These are phyloP conservation scores for Amphicarpaea edgeworthii DNA, from an alignment of 306 rosid genomes.

Conservation along the genomic window DNA sequence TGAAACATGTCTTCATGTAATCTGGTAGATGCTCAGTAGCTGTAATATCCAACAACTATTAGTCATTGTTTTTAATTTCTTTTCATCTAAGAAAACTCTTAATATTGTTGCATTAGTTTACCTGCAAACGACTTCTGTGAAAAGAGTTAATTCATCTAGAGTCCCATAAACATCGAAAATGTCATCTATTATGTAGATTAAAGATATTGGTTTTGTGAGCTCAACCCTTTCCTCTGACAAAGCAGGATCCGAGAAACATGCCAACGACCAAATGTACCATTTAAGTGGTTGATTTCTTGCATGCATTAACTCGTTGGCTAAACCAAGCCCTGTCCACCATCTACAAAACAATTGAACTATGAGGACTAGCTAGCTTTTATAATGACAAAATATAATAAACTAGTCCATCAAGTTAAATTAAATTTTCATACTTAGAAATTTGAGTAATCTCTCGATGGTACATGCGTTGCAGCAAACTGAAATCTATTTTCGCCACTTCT, in stretches of 20 bases:
- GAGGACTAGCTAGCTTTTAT: neutral
- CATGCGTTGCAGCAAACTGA: conserved; percentile 40
- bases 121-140: conserved; percentile 67
- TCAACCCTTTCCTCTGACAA: conserved; percentile 66
- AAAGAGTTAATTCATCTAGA: conserved; percentile 60
- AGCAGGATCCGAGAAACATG: conserved; percentile 57
- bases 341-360: conserved; percentile 26
- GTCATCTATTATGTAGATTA: conserved; percentile 74
- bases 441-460: conserved; percentile 57
- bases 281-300: conserved; percentile 76
- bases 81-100: neutral
- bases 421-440: conserved; percentile 32
- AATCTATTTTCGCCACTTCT: conserved; percentile 59
- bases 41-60: conserved; percentile 33
- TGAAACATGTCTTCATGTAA: conserved; percentile 66
- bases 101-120: conserved; percentile 30
- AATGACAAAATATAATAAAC: neutral
- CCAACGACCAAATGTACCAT: conserved; percentile 75
- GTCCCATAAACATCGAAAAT: conserved; percentile 74
- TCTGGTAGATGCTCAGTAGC: conserved; percentile 57
- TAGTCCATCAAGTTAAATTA: neutral
- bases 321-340: conserved; percentile 75
- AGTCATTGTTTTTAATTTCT: neutral
- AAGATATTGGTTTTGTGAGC: conserved; percentile 71
- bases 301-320: conserved; percentile 55